Evolutionary conservation across 345 rosid species (phyloP), one percentile per base, ranked within the genome.

Genomic region (Hibiscus syriacus): DNA sequence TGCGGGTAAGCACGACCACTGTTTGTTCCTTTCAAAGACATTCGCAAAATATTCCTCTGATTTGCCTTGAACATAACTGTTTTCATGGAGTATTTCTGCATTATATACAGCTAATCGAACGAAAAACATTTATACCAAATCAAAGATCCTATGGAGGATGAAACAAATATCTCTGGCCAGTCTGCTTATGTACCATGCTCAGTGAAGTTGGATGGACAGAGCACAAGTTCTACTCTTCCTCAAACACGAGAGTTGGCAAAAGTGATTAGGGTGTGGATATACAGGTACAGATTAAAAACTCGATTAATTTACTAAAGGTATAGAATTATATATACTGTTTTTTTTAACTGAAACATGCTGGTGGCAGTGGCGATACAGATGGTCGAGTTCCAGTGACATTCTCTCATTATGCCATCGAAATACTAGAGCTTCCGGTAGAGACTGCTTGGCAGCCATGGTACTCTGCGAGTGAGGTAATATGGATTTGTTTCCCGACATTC

Each of bases 391-490:
- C 87, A 8, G 78, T 85, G 9, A 85, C 85, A 65, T 48, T 81
- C 27, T 66, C 87, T 14, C 68, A 73, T 30, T 79, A 74, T 48
- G 71, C 79, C 36, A 74, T 85, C 20, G 73, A 79, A 41, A 30
- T 53, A 54, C 73, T 85, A 25, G 72, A 0, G 64, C n/a, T n/a
- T n/a, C n/a, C n/a, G n/a, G n/a, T n/a, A n/a, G n/a, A n/a, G n/a
- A n/a, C n/a, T n/a, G n/a, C 78, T 3, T 83, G 90, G 87, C 73
- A 29, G 13, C 78, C 89, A 2, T 81, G 87, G 85, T 68, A 70
- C 72, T 14, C 77, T 5, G 46, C 55, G 5, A 55, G 52, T 2
- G 84, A 85, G 87, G 89, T 81, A 72, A 69, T 11, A 3, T 46
- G 46, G 9, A n/a, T 16, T 19, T 30, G n/a, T 55, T 53, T 43